These are phyloP conservation scores for Colletotrichum costaricense DNA, from an alignment of 2,329 filamentous ascomycete genomes.

Conservation along the genomic window DNA sequence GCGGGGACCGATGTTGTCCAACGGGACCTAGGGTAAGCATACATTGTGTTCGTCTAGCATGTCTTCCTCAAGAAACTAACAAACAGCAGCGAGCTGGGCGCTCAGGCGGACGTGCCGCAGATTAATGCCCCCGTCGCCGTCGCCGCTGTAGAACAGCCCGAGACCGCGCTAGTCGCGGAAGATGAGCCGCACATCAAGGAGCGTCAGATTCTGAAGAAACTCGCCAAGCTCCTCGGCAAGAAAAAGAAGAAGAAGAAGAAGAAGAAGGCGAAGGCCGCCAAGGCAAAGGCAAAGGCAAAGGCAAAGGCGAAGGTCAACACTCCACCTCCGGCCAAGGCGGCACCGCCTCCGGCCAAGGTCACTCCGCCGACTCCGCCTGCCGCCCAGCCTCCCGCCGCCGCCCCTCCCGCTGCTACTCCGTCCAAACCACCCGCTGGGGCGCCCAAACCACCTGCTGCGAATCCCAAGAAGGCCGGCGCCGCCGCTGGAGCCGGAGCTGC, in stretches of 20 bases:
- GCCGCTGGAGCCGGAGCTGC: neutral
- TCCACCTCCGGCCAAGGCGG: constrained; percentile 1
- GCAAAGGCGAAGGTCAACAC: neutral
- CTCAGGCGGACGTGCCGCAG: constrained; percentile 8
- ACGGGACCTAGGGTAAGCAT: neutral
- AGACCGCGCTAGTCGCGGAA: constrained; percentile 7
- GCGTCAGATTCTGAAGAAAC: constrained; percentile 3
- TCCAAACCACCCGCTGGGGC: neutral
- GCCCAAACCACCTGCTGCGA: neutral
- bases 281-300: neutral
- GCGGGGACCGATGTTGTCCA: constrained; percentile 4
- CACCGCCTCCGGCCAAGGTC: neutral
- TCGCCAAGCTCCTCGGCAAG: neutral
- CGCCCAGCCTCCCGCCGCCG: neutral
- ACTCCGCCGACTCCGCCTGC: neutral
- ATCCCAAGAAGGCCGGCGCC: constrained; percentile 15
- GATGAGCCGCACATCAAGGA: neutral
- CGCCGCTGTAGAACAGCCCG: constrained; percentile 20
- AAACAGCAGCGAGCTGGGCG: neutral
- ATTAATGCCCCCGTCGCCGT: neutral
- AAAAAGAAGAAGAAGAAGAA: constrained; percentile 21
- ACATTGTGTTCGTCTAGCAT: too few species aligned
- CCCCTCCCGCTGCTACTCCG: neutral
- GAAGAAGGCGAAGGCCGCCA: neutral
- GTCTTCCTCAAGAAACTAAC: neutral